These are phyloP conservation scores for Phycomyces nitens DNA, from an alignment of 192 early-diverging fungal genomes.

Conservation along the genomic window DNA sequence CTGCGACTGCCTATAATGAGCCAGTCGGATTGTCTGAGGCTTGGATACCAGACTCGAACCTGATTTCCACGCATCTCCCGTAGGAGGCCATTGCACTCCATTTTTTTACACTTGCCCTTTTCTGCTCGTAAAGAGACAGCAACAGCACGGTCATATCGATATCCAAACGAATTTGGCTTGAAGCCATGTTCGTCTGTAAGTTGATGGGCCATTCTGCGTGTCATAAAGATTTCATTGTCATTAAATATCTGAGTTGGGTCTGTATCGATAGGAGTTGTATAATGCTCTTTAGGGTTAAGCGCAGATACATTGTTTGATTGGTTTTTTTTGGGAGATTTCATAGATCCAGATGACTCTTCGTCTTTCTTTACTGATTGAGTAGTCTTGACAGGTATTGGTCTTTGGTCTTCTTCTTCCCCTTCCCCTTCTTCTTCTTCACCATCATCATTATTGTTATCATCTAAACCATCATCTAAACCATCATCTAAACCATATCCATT, in stretches of 20 bases:
- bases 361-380: no score
- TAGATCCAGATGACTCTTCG: not conserved
- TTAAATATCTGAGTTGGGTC: constrained; percentile 28
- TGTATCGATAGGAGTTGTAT: constrained; percentile 15
- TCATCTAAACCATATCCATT: no score
- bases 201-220: constrained; percentile 17
- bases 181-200: constrained; percentile 29
- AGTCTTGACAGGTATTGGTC: no score
- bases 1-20: constrained; percentile 44
- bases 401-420: no score
- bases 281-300: not conserved
- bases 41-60: constrained; percentile 48
- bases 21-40: constrained; percentile 49
- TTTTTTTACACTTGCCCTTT: constrained; percentile 12
- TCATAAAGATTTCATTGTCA: constrained; percentile 29
- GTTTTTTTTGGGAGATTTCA: not conserved
- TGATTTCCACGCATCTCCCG: constrained; percentile 39
- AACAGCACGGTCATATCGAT: constrained; percentile 21
- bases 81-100: constrained; percentile 33
- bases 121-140: constrained; percentile 9
- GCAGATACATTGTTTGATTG: not conserved
- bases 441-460: not conserved
- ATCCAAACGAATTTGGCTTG: constrained; percentile 30
- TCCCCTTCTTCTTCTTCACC: no score
- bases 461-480: not conserved